Evolutionary conservation across 768 basidiomycete genomes (phyloP).

Genomic region (Tricholoma hemisulphureum): DNA sequence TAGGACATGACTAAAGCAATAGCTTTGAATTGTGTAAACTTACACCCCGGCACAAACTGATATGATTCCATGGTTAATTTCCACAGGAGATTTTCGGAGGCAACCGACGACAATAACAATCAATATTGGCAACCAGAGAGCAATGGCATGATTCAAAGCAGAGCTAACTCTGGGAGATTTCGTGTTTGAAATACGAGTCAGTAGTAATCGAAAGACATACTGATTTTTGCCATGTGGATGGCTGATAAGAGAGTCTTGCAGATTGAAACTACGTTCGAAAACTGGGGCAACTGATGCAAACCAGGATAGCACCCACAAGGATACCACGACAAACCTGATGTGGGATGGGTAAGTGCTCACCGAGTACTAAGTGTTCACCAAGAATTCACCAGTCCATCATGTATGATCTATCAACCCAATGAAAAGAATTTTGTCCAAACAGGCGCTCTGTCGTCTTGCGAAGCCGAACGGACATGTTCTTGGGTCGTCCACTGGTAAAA

Average conservation of each 20-base stretch:
- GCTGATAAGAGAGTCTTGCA: conserved; percentile 51
- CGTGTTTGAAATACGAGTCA: neutral
- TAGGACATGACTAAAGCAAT: conserved; percentile 3
- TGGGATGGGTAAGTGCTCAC: neutral
- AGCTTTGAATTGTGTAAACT: conserved; percentile 8
- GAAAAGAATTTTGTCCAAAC: conserved; percentile 38
- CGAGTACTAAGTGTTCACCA: neutral
- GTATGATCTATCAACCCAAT: conserved; percentile 48
- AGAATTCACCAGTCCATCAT: conserved; percentile 49
- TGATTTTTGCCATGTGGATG: conserved; percentile 50
- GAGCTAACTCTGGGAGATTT: conserved; percentile 48
- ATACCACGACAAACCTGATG: conserved; percentile 35
- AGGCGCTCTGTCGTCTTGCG: conserved; percentile 18
- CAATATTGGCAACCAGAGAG: conserved; percentile 45
- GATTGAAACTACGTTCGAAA: conserved; percentile 49
- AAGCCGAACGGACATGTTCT: neutral
- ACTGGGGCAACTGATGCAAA: conserved; percentile 38
- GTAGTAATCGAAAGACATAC: conserved; percentile 31
- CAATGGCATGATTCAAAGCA: conserved; percentile 43
- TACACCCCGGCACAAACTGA: conserved; percentile 45
- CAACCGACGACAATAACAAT: conserved; percentile 38
- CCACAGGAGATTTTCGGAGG: conserved; percentile 43
- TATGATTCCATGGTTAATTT: conserved; percentile 59
- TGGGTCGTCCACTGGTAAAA: neutral
- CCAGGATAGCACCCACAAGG: conserved; percentile 43